Base-by-base conservation (phyloP, 352 stramenopile genomes). In the Blastocystis sp. region DNA sequence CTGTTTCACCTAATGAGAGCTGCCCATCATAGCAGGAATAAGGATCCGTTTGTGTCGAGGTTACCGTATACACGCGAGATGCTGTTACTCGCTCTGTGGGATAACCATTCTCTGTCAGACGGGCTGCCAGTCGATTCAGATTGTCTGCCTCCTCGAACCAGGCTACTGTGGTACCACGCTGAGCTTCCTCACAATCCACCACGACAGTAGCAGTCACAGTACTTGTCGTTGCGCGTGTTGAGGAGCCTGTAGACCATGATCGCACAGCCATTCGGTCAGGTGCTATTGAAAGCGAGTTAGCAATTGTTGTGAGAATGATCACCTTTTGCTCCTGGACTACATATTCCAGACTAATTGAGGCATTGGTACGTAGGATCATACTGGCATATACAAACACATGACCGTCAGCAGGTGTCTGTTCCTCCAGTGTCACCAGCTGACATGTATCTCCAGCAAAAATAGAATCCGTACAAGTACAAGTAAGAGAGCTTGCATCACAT, bases 21-120 rank as follows among this genome's bases (percentile, higher is more conserved):
- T 43, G 19, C 32, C 71, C 71, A 42, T 83, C 71, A 56, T 83
- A 83, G 49, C 71, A 83, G 4, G 14, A 65, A 56, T 49, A 83
- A 4, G 52, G 11, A 29, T 83, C 71, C 9, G 27, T 83, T 27
- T 83, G 46, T 7, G 11, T 37, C 49, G 71, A 24, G 0, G 2
- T 6, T 21, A 66, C n/a, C 49, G 51, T 11, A 42, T 67, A 49
- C 71, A 83, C 51, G 6, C 29, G 19, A 21, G 19, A 12, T 56
- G 51, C 12, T 19, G 27, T n/a, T 24, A 83, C 14, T 16, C 27
- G 29, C 9, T 37, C 21, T 9, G 29, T 59, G 35, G 69, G 24
- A 12, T 54, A 66, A 21, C 71, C 71, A 16, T 16, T 7, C 27
- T 9, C 14, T 42, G 24, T 24, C n/a, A 83, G 71, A 27, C 27